Base-by-base conservation (phyloP, 2,329 filamentous ascomycete species). In the Alternaria burnsii region DNA sequence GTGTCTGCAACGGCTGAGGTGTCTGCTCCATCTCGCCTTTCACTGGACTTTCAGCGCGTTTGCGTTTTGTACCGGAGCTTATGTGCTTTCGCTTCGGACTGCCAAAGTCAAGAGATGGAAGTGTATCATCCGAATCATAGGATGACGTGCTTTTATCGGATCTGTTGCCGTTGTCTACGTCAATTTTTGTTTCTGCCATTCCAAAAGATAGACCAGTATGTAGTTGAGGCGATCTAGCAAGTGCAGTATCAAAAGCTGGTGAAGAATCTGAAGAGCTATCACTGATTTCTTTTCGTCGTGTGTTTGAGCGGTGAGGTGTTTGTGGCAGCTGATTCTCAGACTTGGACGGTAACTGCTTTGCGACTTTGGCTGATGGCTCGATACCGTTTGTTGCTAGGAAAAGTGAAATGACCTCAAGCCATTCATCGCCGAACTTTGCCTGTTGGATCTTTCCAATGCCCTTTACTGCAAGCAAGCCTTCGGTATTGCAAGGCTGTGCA, bases 341-440 rank as follows among this genome's bases (percentile, higher is more conserved):
- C 4, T 57, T 53, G 4, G 48, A 22, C 14, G 50, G 22, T 18
- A 14, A 20, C 10, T n/a, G 11, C 16, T 47, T 26, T 5, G 56
- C 28, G 18, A 26, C 26, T 9, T 38, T 55, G 5, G 18, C 43
- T 14, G 46, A 12, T n/a, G 46, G 22, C 11, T 54, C 12, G 20
- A 58, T 28, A 12, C 52, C 47, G 28, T 69, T 53, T 9, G 34
- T 44, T 2, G 54, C 48, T 10, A 66, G 24, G 26, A 71, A 75
- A 1, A 58, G 46, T 4, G 59, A 54, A 6, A 77, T 71, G 11
- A 73, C 59, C 14, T 71, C 61, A 3, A 78, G 62, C 69, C 71
- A 75, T 7, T 65, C 65, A 1, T 68, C 54, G 1, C 76, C 77
- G 26, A 74, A 77, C 24, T 63, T 69, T 22, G 67, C 53, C 36